These are phyloP conservation scores for Pyrenochaeta sp. DNA, from an alignment of 2,329 filamentous ascomycete genomes.

Conservation along the genomic window DNA sequence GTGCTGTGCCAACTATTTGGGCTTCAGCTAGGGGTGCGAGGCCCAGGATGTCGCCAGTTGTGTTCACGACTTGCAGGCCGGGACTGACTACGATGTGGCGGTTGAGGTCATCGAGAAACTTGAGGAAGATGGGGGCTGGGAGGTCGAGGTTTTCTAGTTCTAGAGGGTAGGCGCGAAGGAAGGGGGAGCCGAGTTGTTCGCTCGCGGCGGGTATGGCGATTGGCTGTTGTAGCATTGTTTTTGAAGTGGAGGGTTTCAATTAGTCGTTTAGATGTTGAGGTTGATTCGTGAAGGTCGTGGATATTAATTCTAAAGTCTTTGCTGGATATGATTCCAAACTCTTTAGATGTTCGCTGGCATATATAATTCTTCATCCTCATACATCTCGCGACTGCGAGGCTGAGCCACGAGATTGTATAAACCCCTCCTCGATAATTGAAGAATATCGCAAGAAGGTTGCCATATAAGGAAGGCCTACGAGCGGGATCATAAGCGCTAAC, in stretches of 20 bases:
- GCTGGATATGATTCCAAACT: too few relatives aligned
- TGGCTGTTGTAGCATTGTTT: background rate
- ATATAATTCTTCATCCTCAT: too few relatives aligned
- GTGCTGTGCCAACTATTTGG: constrained; percentile 2
- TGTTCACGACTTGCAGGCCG: background rate
- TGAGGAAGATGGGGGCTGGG: constrained; percentile 1
- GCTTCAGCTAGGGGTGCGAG: constrained; percentile 3
- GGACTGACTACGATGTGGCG: constrained; percentile 7
- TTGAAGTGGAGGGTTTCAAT: background rate
- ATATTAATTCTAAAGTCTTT: too few relatives aligned
- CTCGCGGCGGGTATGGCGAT: constrained; percentile 8
- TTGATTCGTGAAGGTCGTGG: too few relatives aligned
- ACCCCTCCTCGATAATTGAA: too few relatives aligned
- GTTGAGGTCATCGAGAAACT: constrained; percentile 10
- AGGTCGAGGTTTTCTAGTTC: constrained; percentile 3
- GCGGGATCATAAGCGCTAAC: too few relatives aligned
- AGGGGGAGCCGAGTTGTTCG: constrained; percentile 6
- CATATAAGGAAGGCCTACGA: too few relatives aligned
- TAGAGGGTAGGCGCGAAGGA: constrained; percentile 9
- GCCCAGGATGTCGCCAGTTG: constrained; percentile 3
- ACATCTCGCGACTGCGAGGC: too few relatives aligned
- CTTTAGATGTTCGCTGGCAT: too few relatives aligned
- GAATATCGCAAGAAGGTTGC: too few relatives aligned
- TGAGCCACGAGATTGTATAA: too few relatives aligned
- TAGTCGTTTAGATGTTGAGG: too few relatives aligned